A percentile compares a stretch with the other conserved stretches of the same genome.
Evolutionary conservation across 176 grass and related monocot species (phyloP).

Genomic region (Tuctoria greenei): DNA sequence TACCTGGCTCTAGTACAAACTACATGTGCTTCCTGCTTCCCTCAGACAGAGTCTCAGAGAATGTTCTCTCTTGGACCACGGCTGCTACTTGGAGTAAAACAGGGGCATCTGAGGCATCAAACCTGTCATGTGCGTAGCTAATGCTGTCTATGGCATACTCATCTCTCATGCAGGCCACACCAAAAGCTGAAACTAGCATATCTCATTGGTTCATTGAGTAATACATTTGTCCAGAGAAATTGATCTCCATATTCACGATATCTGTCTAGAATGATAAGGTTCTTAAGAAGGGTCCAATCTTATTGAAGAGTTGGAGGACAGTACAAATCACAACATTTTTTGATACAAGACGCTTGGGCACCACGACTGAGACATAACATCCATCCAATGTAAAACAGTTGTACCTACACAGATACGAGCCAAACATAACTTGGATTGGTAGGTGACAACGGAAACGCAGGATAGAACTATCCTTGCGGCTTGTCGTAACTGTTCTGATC

Average conservation of each 20-base stretch:
- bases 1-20: neutral
- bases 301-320: neutral
- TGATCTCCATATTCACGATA: neutral
- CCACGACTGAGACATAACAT: too few relatives aligned
- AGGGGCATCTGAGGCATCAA: conserved; percentile 44
- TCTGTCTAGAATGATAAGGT: neutral
- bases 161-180: neutral
- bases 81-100: conserved; percentile 47
- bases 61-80: conserved; percentile 22
- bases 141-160: conserved; percentile 11
- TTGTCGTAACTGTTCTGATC: conserved; percentile 93
- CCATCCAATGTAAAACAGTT: too few relatives aligned
- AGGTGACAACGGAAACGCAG: neutral
- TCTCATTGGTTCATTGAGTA: neutral
- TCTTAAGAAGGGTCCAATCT: neutral
- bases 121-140: conserved; percentile 5
- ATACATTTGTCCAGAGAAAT: neutral
- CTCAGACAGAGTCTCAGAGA: neutral
- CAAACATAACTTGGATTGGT: neutral
- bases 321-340: neutral
- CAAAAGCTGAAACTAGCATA: conserved; percentile 6
- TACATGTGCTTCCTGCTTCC: neutral
- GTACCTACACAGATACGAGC: too few relatives aligned
- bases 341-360: too few relatives aligned
- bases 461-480: conserved; percentile 27